Evolutionary conservation across 2,329 filamentous ascomycete species (phyloP).

Genomic region (Pseudogymnoascus verrucosus): DNA sequence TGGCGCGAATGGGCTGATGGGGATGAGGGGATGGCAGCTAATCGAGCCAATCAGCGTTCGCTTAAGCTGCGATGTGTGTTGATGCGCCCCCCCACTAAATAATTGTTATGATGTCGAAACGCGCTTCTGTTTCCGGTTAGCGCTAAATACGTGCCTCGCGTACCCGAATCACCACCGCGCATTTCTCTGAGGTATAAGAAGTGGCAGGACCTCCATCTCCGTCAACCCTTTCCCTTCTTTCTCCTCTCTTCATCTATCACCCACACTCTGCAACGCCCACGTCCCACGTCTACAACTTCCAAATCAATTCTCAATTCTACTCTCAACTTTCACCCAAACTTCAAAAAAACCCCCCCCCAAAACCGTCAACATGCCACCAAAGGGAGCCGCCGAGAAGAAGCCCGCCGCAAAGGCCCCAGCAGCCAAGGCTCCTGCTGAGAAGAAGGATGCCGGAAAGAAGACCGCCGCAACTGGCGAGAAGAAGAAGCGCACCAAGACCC

Average conservation of each 20-base stretch:
- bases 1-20: constrained; percentile 13
- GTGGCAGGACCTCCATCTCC: constrained; percentile 8
- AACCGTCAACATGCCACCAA: constrained; percentile 78
- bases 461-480: constrained; percentile 92
- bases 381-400: constrained; percentile 92
- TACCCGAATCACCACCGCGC: constrained; percentile 11
- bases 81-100: background rate
- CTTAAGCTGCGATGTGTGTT: background rate
- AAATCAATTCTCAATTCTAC: constrained; percentile 31
- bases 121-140: constrained; percentile 9
- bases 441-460: constrained; percentile 99
- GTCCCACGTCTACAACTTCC: constrained; percentile 11
- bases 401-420: constrained; percentile 91
- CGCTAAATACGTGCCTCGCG: constrained; percentile 6
- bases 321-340: constrained; percentile 18
- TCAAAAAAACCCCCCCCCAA: constrained; percentile 21
- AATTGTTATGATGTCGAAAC: constrained; percentile 11
- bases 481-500: constrained; percentile 99
- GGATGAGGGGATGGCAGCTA: constrained; percentile 18
- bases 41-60: constrained; percentile 7
- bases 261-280: constrained; percentile 15
- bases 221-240: constrained; percentile 13
- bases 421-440: constrained; percentile 82
- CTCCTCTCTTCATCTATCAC: constrained; percentile 28
- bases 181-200: constrained; percentile 14